Conservation (phyloP, 176 grass and related monocot species). For the Coix lacrymajobi region DNA sequence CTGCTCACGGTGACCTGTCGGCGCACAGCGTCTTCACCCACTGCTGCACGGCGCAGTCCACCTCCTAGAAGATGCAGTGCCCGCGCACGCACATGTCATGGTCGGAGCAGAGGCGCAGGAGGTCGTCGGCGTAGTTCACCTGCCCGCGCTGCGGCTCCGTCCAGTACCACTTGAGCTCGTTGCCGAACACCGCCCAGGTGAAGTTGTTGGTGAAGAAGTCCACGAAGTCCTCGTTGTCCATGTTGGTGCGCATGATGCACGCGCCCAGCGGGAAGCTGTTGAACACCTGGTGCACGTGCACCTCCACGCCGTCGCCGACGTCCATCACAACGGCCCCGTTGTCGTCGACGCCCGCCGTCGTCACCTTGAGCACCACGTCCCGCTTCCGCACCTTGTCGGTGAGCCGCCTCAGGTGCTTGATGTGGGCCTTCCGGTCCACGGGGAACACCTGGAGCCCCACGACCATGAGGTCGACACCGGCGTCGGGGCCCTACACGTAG, state of each 20-base stretch:
- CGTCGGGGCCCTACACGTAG: constrained; percentile 65
- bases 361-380: constrained; percentile 65
- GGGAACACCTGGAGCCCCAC: constrained; percentile 77
- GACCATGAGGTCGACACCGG: constrained; percentile 81
- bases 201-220: constrained; percentile 72
- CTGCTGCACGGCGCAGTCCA: constrained; percentile 53
- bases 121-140: constrained; percentile 71
- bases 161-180: constrained; percentile 98
- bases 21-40: constrained; percentile 57
- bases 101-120: constrained; percentile 71
- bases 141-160: constrained; percentile 73
- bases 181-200: constrained; percentile 92
- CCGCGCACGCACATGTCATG: constrained; percentile 57
- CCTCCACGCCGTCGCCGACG: not conserved
- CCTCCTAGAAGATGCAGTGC: constrained; percentile 97
- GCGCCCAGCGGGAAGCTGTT: constrained; percentile 71
- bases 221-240: constrained; percentile 94
- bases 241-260: constrained; percentile 80
- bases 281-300: no score
- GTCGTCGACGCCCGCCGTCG: not conserved
- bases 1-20: constrained; percentile 42
- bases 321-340: not conserved
- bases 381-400: constrained; percentile 73
- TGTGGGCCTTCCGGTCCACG: constrained; percentile 46
- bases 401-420: constrained; percentile 48